phyloP scores from a whole-genome alignment of 2,329 filamentous ascomycete genomes.

The Lanzia echinophila region DNA sequence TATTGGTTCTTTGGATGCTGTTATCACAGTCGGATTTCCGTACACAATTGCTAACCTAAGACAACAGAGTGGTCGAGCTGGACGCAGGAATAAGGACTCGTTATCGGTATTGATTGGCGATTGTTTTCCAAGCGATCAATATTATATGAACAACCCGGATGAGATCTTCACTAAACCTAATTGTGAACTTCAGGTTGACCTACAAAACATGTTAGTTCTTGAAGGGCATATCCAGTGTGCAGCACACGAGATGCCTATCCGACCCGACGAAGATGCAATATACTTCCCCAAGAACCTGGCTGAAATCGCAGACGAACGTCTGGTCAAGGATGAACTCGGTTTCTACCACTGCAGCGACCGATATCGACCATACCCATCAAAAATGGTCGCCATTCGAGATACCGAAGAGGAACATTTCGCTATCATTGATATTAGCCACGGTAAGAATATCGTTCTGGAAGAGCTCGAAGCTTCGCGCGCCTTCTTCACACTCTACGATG shows the following conservation, averaged over 20 bases:
- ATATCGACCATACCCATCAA: slow-evolving; percentile 79
- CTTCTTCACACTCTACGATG: slow-evolving; percentile 93
- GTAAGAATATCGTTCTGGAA: slow-evolving; percentile 79
- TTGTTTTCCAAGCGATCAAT: slow-evolving; percentile 83
- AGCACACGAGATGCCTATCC: slow-evolving; percentile 88
- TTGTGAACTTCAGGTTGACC: slow-evolving; percentile 79
- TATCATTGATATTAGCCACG: slow-evolving; percentile 80
- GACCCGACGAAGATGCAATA: slow-evolving; percentile 61
- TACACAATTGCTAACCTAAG: slow-evolving; percentile 92
- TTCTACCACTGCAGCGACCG: slow-evolving; percentile 88
- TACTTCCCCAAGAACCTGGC: slow-evolving; percentile 76
- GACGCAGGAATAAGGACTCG: slow-evolving; percentile 87
- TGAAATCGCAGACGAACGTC: slow-evolving; percentile 64
- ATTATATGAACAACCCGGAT: slow-evolving; percentile 94
- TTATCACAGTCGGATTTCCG: slow-evolving; percentile 89
- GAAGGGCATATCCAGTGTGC: slow-evolving; percentile 96
- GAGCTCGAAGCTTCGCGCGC: slow-evolving; percentile 95
- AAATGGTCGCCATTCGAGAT: slow-evolving; percentile 80
- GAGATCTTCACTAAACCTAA: slow-evolving; percentile 92
- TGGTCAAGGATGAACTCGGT: slow-evolving; percentile 66
- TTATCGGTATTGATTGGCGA: slow-evolving; percentile 86
- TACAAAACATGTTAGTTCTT: slow-evolving; percentile 83
- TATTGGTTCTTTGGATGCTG: slow-evolving; percentile 88
- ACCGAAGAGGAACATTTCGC: slow-evolving; percentile 90
- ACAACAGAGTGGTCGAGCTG: slow-evolving; percentile 90